Conservation (phyloP, 1,139 yeast species). For the Pichia sp. region DNA sequence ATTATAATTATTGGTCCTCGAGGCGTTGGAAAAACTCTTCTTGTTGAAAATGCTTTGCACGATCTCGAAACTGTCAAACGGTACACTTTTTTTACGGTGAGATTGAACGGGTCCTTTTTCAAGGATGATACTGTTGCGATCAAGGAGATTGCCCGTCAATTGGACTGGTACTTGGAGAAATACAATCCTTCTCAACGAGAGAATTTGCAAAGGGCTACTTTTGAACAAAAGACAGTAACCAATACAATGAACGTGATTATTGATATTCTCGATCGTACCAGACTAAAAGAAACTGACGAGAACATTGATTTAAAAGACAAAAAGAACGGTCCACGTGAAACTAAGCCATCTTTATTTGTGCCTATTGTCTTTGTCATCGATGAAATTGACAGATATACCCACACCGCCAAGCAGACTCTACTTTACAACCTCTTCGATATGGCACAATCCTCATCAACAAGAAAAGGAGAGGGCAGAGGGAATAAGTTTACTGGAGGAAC, state of each 20-base stretch:
- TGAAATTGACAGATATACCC: constrained; percentile 76
- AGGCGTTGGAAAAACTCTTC: constrained; percentile 67
- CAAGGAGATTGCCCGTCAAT: constrained; percentile 79
- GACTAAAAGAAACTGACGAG: constrained; percentile 28
- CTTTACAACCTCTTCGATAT: constrained; percentile 84
- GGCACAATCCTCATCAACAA: constrained; percentile 51
- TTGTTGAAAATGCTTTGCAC: constrained; percentile 55
- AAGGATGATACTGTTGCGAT: constrained; percentile 75
- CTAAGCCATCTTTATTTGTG: constrained; percentile 31
- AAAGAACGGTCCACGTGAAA: constrained; percentile 20
- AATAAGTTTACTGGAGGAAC: constrained; percentile 33
- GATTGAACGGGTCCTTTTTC: constrained; percentile 68
- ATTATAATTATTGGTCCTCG: constrained; percentile 77
- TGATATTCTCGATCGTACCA: constrained; percentile 40
- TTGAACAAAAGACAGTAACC: constrained; percentile 47
- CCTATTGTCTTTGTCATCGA: constrained; percentile 78
- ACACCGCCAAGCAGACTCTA: constrained; percentile 70
- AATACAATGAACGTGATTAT: constrained; percentile 51
- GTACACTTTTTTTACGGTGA: constrained; percentile 52
- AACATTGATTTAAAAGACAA: constrained; percentile 10
- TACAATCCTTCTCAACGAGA: constrained; percentile 16
- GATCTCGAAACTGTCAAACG: constrained; percentile 38
- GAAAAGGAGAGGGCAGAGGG: constrained; percentile 5
- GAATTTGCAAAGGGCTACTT: constrained; percentile 16
- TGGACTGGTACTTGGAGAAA: constrained; percentile 44